A percentile compares a stretch with the other conserved stretches of the same genome.
phyloP scores from a whole-genome alignment of 495 filamentous ascomycete genomes.

The Acidiella bohemica region DNA sequence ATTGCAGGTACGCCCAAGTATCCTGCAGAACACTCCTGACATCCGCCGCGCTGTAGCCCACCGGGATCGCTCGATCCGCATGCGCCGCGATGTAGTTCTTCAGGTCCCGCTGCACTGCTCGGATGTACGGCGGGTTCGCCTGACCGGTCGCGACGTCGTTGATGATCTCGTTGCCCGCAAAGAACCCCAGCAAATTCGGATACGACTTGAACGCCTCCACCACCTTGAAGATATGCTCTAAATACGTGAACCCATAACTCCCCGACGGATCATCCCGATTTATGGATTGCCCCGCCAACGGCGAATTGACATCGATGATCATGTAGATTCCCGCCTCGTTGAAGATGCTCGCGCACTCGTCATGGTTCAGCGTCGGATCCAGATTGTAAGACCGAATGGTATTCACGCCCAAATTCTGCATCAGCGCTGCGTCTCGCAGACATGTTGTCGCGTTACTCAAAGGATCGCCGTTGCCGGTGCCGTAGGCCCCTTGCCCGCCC shows the following conservation, averaged over 20 bases:
- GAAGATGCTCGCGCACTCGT: conserved; percentile 82
- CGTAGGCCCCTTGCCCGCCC: conserved; percentile 71
- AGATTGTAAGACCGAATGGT: conserved; percentile 91
- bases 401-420: conserved; percentile 76
- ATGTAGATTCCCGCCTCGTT: conserved; percentile 50
- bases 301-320: conserved; percentile 75
- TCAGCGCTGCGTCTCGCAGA: conserved; percentile 79
- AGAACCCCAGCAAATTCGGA: conserved; percentile 83
- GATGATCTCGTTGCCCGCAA: conserved; percentile 89
- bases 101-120: conserved; percentile 68
- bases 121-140: conserved; percentile 49
- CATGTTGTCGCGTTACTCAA: conserved; percentile 62
- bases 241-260: conserved; percentile 62
- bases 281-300: conserved; percentile 62
- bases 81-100: conserved; percentile 78
- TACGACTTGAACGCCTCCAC: conserved; percentile 92
- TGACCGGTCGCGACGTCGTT: conserved; percentile 46
- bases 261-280: conserved; percentile 51
- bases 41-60: conserved; percentile 92
- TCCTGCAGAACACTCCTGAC: conserved; percentile 67
- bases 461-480: conserved; percentile 50
- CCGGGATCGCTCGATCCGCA: conserved; percentile 53
- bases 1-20: conserved; percentile 73
- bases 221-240: conserved; percentile 72
- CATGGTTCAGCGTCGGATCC: conserved; percentile 70